A percentile compares a stretch with the other conserved stretches of the same genome.
phyloP scores from a whole-genome alignment of 148 eudicot genomes.

The Polygonum aviculare region DNA sequence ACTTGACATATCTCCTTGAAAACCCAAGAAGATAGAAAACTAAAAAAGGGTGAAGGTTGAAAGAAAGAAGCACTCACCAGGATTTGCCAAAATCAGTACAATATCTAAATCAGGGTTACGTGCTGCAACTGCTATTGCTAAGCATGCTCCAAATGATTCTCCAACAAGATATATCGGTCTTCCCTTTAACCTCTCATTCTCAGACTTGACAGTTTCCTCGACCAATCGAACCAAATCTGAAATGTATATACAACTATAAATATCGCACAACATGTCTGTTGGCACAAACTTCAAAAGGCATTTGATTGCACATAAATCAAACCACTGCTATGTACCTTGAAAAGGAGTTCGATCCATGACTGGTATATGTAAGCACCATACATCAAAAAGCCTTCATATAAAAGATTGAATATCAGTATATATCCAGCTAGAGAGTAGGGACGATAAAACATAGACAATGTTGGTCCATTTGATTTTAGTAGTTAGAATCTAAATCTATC shows the following conservation, averaged over 20 bases:
- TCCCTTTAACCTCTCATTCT: constrained; percentile 21
- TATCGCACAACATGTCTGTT: too few relatives aligned
- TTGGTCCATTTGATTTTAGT: too few relatives aligned
- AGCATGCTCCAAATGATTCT: constrained; percentile 56
- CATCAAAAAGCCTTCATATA: constrained; percentile 43
- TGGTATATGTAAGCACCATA: constrained; percentile 60
- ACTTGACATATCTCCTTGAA: too few relatives aligned
- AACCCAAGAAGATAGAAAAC: too few relatives aligned
- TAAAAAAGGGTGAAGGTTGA: too few relatives aligned
- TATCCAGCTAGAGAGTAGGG: background rate
- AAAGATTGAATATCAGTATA: constrained; percentile 4
- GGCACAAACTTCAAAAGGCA: too few relatives aligned
- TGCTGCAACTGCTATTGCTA: constrained; percentile 56
- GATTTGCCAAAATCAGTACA: constrained; percentile 62
- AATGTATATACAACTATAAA: too few relatives aligned
- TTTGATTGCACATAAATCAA: too few relatives aligned
- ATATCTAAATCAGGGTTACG: constrained; percentile 49
- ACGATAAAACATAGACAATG: too few relatives aligned
- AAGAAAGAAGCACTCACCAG: constrained; percentile 34
- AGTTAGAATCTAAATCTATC: too few relatives aligned
- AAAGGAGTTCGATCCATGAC: constrained; percentile 45
- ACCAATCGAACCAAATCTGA: constrained; percentile 45
- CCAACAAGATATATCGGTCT: constrained; percentile 68
- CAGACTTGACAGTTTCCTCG: constrained; percentile 43
- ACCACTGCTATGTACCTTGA: constrained; percentile 21